Evolutionary conservation across 139 green algal genomes (phyloP).

Genomic region (Raphidocelis subcapitata): DNA sequence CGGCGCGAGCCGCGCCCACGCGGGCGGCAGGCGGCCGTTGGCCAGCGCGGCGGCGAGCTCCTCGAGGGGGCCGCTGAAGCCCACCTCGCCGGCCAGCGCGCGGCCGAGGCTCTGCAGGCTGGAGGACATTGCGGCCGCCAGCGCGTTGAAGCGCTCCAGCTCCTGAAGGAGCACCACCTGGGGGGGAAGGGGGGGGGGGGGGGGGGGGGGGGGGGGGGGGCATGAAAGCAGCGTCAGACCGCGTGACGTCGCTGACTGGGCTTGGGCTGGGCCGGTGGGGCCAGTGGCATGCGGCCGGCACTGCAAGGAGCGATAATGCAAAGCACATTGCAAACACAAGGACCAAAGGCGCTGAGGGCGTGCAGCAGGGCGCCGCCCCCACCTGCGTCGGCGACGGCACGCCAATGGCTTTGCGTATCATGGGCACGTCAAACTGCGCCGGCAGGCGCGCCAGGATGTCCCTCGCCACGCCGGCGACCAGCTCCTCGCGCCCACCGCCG

Average conservation of each 20-base stretch:
- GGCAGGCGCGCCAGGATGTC: slow-evolving; percentile 77
- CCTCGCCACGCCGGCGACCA: slow-evolving; percentile 61
- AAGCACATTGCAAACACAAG: too few relatives aligned
- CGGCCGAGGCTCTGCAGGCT: slow-evolving; percentile 72
- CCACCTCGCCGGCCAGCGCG: slow-evolving; percentile 79
- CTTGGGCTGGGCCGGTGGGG: too few relatives aligned
- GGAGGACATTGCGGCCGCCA: slow-evolving; percentile 61
- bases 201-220: slow-evolving; percentile 74
- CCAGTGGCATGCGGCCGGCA: too few relatives aligned
- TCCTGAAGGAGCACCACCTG: slow-evolving; percentile 83
- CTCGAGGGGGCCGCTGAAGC: slow-evolving; percentile 74
- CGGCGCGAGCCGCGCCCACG: slow-evolving; percentile 74
- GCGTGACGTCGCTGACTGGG: too few relatives aligned
- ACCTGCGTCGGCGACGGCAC: slow-evolving; percentile 65
- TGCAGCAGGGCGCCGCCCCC: not conserved
- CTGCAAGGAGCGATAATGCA: too few relatives aligned
- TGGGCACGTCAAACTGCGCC: slow-evolving; percentile 78
- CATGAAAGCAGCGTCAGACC: too few relatives aligned
- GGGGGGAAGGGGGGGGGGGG: slow-evolving; percentile 56
- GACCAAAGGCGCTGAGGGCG: not conserved
- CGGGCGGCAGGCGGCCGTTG: slow-evolving; percentile 76
- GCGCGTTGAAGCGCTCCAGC: slow-evolving; percentile 78
- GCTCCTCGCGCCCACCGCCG: slow-evolving; percentile 68
- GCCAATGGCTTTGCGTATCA: slow-evolving; percentile 73
- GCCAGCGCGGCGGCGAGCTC: slow-evolving; percentile 67